These are phyloP conservation scores for Fusarium tjaetaba DNA, from an alignment of 2,329 filamentous ascomycete genomes.

Conservation along the genomic window DNA sequence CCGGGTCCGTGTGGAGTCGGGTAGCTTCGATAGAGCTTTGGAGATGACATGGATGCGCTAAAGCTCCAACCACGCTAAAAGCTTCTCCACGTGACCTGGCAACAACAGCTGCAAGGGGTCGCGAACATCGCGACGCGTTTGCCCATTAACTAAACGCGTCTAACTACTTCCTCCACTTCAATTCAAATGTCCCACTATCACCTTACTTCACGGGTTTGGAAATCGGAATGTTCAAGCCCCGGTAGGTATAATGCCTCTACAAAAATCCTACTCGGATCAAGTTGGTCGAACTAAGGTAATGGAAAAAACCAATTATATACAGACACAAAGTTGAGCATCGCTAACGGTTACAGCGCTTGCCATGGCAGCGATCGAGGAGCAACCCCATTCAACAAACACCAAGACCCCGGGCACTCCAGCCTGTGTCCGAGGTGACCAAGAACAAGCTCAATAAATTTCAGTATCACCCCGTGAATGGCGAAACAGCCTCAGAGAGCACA, in stretches of 20 bases:
- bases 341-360: slow-evolving; percentile 50
- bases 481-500: slow-evolving; percentile 23
- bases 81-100: slow-evolving; percentile 42
- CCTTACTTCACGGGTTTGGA: slow-evolving; percentile 26
- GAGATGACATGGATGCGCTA: slow-evolving; percentile 29
- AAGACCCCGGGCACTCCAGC: slow-evolving; percentile 53
- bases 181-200: slow-evolving; percentile 26
- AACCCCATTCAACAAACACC: slow-evolving; percentile 55
- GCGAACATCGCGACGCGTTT: slow-evolving; percentile 40
- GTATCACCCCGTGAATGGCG: slow-evolving; percentile 45
- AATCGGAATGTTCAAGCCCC: slow-evolving; percentile 25
- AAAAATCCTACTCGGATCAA: slow-evolving; percentile 55
- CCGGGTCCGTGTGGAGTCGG: neutral
- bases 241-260: slow-evolving; percentile 49
- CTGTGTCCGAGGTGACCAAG: slow-evolving; percentile 68
- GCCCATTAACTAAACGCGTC: slow-evolving; percentile 44
- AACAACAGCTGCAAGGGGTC: slow-evolving; percentile 11
- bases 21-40: slow-evolving; percentile 2
- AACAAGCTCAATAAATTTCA: slow-evolving; percentile 69
- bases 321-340: neutral
- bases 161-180: slow-evolving; percentile 7
- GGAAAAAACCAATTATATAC: neutral
- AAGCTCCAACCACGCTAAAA: slow-evolving; percentile 28
- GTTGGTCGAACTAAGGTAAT: slow-evolving; percentile 48
- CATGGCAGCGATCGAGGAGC: slow-evolving; percentile 66